phyloP scores from a whole-genome alignment of 2,329 filamentous ascomycete species.

The Lojkania enalia region DNA sequence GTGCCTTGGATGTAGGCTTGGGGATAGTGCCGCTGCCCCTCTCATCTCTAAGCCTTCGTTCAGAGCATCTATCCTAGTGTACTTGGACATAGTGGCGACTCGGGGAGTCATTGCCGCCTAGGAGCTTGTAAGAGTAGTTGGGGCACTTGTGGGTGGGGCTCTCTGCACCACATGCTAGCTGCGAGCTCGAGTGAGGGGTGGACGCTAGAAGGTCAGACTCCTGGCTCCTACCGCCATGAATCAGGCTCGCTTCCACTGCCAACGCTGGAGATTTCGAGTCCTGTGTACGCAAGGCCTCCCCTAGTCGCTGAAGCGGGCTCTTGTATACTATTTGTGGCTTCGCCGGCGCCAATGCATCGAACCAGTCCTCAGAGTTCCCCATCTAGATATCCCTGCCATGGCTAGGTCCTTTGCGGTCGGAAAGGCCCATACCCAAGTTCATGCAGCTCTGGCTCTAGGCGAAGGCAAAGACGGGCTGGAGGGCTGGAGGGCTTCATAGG shows the following conservation, averaged over 20 bases:
- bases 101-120: conserved; percentile 16
- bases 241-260: conserved; percentile 2
- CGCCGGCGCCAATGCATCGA: conserved; percentile 19
- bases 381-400: conserved; percentile 14
- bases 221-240: background rate
- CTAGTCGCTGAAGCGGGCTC: conserved; percentile 37
- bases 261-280: conserved; percentile 1
- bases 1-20: conserved; percentile 13
- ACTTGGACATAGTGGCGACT: conserved; percentile 4
- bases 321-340: conserved; percentile 32
- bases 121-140: conserved; percentile 39
- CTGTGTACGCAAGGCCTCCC: conserved; percentile 30
- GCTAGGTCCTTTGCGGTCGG: conserved; percentile 19
- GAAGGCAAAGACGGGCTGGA: conserved; percentile 50
- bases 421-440: conserved; percentile 24
- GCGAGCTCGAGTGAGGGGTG: conserved; percentile 8
- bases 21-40: conserved; percentile 17
- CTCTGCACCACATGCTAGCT: conserved; percentile 5
- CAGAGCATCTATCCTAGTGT: conserved; percentile 18
- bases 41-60: conserved; percentile 7
- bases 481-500: conserved; percentile 39
- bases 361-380: conserved; percentile 14
- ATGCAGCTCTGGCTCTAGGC: conserved; percentile 49
- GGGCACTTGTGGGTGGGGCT: conserved; percentile 33
- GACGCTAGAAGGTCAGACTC: conserved; percentile 3